phyloP scores from a whole-genome alignment of 2,329 filamentous ascomycete genomes.

The Epichloe sibirici region DNA sequence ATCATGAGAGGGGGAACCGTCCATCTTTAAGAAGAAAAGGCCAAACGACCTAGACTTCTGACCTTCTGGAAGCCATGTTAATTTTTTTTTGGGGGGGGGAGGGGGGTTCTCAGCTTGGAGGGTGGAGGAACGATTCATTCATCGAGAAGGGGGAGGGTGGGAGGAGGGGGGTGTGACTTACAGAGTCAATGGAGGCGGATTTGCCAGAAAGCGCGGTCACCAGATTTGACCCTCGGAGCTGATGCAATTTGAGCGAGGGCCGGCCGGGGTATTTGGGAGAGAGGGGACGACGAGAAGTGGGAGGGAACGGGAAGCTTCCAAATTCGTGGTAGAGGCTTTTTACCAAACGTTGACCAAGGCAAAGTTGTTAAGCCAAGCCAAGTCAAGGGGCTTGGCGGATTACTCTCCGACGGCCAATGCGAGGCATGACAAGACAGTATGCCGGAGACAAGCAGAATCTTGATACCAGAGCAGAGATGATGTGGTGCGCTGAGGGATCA shows the following conservation, averaged over 20 bases:
- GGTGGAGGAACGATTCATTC: conserved; percentile 1
- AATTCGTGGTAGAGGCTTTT: background rate
- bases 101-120: background rate
- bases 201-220: background rate
- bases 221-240: conserved; percentile 1
- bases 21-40: background rate
- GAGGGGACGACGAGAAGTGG: background rate
- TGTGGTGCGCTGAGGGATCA: too few species aligned
- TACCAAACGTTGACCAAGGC: background rate
- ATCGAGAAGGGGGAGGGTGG: background rate
- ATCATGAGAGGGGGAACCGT: background rate
- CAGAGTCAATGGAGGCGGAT: background rate
- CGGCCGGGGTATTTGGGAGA: background rate
- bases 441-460: too few species aligned
- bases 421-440: too few species aligned
- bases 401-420: background rate
- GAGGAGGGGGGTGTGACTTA: background rate
- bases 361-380: background rate
- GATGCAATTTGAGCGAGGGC: conserved; percentile 2
- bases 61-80: conserved; percentile 7
- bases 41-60: background rate
- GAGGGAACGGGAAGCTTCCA: background rate
- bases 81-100: background rate
- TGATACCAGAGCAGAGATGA: background rate
- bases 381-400: background rate